Conservation (phyloP, 495 filamentous ascomycete species). For the Aspergillus carlsbadensis region DNA sequence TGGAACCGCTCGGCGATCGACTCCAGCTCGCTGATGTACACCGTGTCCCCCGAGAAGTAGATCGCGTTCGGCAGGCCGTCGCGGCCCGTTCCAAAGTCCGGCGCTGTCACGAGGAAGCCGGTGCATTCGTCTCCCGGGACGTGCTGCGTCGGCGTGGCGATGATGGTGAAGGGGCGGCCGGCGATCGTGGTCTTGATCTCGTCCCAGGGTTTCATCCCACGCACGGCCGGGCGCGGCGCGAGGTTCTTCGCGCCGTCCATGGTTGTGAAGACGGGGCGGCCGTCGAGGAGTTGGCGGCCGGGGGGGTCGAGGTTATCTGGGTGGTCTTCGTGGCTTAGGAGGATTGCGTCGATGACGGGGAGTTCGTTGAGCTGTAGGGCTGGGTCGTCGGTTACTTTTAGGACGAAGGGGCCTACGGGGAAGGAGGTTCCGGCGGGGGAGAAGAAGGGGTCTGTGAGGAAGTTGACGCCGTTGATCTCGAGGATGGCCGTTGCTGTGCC, state of each 20-base stretch:
- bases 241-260: constrained; percentile 45
- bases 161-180: too few species aligned
- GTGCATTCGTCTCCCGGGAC: too few species aligned
- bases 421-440: constrained; percentile 36
- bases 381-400: constrained; percentile 14
- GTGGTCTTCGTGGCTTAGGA: constrained; percentile 58
- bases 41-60: too few species aligned
- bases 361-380: constrained; percentile 38
- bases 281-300: constrained; percentile 44
- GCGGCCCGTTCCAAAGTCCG: too few species aligned
- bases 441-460: constrained; percentile 55
- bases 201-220: constrained; percentile 29
- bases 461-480: background rate
- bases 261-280: constrained; percentile 51
- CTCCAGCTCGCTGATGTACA: too few species aligned
- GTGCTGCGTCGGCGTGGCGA: too few species aligned
- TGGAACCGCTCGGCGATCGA: too few species aligned
- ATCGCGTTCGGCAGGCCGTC: too few species aligned
- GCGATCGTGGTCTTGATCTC: too few species aligned
- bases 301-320: constrained; percentile 51
- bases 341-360: constrained; percentile 49
- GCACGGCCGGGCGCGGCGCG: constrained; percentile 40
- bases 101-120: too few species aligned
- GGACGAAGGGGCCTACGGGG: too few species aligned
- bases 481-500: constrained; percentile 39